Conservation (phyloP, 441 rosid species). For the Syzygium syzygioides region DNA sequence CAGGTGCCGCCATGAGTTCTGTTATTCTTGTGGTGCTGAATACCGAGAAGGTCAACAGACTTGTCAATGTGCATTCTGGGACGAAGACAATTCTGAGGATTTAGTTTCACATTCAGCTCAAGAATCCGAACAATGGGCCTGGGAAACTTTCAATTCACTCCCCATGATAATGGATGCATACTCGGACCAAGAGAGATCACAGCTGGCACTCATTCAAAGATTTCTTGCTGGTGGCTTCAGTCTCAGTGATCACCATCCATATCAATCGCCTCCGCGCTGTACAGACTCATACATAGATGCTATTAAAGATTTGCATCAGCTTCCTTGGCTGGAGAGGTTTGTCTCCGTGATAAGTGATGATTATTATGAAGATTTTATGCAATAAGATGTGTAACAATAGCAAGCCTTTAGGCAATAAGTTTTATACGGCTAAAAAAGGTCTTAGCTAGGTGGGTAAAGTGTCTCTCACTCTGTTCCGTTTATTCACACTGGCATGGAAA, state of each 20-base stretch:
- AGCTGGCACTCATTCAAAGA: conserved; percentile 77
- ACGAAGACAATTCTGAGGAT: conserved; percentile 51
- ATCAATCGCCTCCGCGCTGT: conserved; percentile 87
- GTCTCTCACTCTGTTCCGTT: background rate
- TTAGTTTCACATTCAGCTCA: conserved; percentile 43
- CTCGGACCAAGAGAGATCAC: conserved; percentile 92
- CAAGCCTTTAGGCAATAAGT: background rate
- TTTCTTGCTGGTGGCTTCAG: conserved; percentile 94
- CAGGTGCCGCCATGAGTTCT: conserved; percentile 94
- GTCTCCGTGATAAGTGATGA: conserved; percentile 92
- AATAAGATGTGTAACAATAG: conserved; percentile 19
- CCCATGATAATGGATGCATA: conserved; percentile 86
- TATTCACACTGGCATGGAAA: background rate
- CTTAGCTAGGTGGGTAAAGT: background rate
- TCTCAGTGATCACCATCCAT: conserved; percentile 72
- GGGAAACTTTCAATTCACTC: conserved; percentile 81
- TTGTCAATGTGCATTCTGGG: conserved; percentile 92
- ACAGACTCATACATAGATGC: conserved; percentile 81
- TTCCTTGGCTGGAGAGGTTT: conserved; percentile 98
- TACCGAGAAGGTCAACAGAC: conserved; percentile 67
- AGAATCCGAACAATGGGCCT: conserved; percentile 93
- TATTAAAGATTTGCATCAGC: conserved; percentile 90
- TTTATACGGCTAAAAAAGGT: background rate
- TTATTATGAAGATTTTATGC: conserved; percentile 74
- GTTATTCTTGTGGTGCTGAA: conserved; percentile 90